phyloP scores from a whole-genome alignment of 192 early-diverging fungal genomes.

The Dispira simplex region DNA sequence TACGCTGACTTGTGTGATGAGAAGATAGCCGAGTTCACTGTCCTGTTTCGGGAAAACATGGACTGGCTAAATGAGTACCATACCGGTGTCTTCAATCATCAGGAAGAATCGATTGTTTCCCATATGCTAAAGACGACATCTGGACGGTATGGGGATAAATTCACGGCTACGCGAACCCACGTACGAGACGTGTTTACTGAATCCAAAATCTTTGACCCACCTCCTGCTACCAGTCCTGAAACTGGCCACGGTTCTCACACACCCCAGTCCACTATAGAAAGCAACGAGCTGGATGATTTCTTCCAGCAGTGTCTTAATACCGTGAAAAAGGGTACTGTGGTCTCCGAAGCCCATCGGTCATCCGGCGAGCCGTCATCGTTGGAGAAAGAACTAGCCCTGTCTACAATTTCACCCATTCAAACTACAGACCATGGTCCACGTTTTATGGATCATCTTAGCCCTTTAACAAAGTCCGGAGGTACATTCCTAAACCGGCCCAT shows the following conservation, averaged over 20 bases:
- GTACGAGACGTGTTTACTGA: slow-evolving; percentile 3
- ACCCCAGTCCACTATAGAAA: background rate
- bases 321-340: background rate
- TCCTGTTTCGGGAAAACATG: slow-evolving; percentile 3
- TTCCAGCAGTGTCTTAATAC: slow-evolving; percentile 11
- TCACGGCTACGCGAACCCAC: background rate
- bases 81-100: background rate
- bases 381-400: background rate
- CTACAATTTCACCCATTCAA: slow-evolving; percentile 1
- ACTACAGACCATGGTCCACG: background rate
- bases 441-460: background rate
- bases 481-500: background rate
- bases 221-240: background rate
- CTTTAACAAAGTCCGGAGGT: background rate
- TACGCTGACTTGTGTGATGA: slow-evolving; percentile 10
- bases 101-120: background rate
- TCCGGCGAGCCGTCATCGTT: background rate
- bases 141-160: background rate
- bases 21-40: background rate
- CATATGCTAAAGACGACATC: slow-evolving; percentile 2
- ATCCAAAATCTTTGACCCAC: background rate
- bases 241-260: background rate
- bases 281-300: slow-evolving; percentile 1
- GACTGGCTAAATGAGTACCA: background rate
- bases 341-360: background rate